These are phyloP conservation scores for Megacollybia platyphylla DNA, from an alignment of 1,284 basidiomycete species.

Conservation along the genomic window DNA sequence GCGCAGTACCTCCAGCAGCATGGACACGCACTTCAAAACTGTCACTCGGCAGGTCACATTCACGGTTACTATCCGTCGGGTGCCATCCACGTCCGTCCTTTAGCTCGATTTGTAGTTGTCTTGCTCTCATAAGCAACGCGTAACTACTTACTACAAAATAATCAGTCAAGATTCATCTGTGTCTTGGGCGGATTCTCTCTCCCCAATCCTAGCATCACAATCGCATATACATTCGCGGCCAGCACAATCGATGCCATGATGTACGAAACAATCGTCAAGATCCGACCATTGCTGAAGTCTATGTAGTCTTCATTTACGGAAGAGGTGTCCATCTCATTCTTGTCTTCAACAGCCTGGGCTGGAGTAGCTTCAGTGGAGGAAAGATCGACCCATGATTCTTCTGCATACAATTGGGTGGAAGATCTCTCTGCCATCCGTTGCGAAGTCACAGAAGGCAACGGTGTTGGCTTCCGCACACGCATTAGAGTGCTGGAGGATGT, in stretches of 20 bases:
- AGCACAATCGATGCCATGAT: slow-evolving; percentile 42
- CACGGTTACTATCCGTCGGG: too few relatives aligned
- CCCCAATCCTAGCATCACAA: slow-evolving; percentile 29
- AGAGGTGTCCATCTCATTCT: background rate
- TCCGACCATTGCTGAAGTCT: slow-evolving; percentile 36
- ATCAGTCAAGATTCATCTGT: background rate
- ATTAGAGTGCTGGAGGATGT: slow-evolving; percentile 46
- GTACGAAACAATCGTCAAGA: slow-evolving; percentile 36
- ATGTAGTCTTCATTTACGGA: slow-evolving; percentile 10
- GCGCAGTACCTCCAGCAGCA: too few relatives aligned
- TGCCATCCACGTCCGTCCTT: too few relatives aligned
- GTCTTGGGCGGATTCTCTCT: slow-evolving; percentile 2
- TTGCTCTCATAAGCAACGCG: too few relatives aligned
- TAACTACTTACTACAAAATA: too few relatives aligned
- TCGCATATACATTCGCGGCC: slow-evolving; percentile 50
- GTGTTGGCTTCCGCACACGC: slow-evolving; percentile 18
- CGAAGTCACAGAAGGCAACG: slow-evolving; percentile 1
- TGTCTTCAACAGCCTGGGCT: background rate
- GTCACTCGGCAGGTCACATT: too few relatives aligned
- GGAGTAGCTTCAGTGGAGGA: background rate
- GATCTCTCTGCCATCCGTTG: background rate
- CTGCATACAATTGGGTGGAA: background rate
- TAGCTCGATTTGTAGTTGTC: too few relatives aligned
- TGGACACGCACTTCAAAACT: too few relatives aligned
- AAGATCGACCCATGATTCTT: background rate